These are phyloP conservation scores for Chrysoporthe austroafricana DNA, from an alignment of 2,329 filamentous ascomycete genomes.

Conservation along the genomic window DNA sequence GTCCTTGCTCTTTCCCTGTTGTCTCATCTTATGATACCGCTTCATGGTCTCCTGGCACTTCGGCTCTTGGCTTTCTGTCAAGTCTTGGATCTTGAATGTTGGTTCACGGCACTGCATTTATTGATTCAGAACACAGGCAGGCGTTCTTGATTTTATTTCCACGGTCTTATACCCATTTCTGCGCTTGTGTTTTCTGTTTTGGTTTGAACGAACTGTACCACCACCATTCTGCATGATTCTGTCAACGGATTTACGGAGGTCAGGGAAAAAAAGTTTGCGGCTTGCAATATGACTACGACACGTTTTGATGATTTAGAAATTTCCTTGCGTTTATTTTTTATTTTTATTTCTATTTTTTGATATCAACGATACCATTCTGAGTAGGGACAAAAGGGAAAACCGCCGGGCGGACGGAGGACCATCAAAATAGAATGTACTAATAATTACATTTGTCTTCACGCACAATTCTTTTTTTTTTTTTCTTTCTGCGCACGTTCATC, in stretches of 20 bases:
- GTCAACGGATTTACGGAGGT: constrained; percentile 17
- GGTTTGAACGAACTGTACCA: constrained; percentile 16
- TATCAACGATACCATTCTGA: constrained; percentile 24
- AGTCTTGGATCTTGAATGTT: constrained; percentile 12
- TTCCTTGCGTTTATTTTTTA: constrained; percentile 1
- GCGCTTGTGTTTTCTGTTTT: constrained; percentile 7
- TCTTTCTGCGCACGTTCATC: background rate
- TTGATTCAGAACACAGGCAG: constrained; percentile 15
- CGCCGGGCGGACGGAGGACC: constrained; percentile 22
- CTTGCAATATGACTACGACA: constrained; percentile 14
- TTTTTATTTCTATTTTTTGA: constrained; percentile 9
- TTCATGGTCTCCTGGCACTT: constrained; percentile 5
- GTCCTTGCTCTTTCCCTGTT: constrained; percentile 22
- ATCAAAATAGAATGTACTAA: constrained; percentile 23
- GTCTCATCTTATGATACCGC: constrained; percentile 15
- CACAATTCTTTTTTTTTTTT: background rate
- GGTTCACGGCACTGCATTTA: constrained; percentile 23
- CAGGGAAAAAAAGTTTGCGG: constrained; percentile 18
- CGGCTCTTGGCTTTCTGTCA: constrained; percentile 13
- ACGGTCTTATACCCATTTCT: constrained; percentile 20
- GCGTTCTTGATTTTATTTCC: constrained; percentile 12
- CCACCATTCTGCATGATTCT: constrained; percentile 18
- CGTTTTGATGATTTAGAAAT: constrained; percentile 18
- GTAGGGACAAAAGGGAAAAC: constrained; percentile 21
- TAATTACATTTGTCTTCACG: constrained; percentile 13